Evolutionary conservation across 306 rosid species (phyloP), one percentile per base, ranked within the genome.

Genomic region (Gleditsia sinensis): DNA sequence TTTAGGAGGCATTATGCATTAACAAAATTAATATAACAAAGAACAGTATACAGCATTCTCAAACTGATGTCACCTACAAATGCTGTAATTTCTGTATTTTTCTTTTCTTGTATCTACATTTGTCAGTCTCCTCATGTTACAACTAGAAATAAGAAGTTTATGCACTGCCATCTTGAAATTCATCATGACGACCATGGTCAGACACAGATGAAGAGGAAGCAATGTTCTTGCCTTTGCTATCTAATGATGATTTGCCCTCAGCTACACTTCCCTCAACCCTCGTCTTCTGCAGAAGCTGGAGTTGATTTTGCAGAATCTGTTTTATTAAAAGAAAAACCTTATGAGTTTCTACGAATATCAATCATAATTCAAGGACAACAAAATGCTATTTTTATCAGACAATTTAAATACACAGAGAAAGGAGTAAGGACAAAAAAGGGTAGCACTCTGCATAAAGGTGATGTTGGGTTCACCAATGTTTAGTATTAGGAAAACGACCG

Each of bases 251-350:
- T 45, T 77, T 5, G 30, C 85, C 51, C 2, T 67, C 72, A 49
- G 75, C 81, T 17, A 28, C 68, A 74, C 74, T 77, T 77, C 64
- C 82, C 20, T 80, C 80, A 1, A 63, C 75, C 57, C 70, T 76
- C 14, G 75, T 80, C 53, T 73, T 83, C 82, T 82, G 88, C 57
- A 94, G 82, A 72, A 58, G 84, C 78, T 75, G 86, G 53, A 87
- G 83, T 75, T 92, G 92, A 67, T 82, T 82, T 82, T 90, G 89
- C 74, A 90, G 81, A 55, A 67, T 69, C 99, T 90, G 86, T 75
- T 30, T 39, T 28, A 54, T 20, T 62, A 66, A 61, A 0, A 20
- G 9, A 19, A 16, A 2, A 9, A 49, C 10, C 3, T 20, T 42
- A 17, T 34, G 19, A 81, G 62, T 68, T 43, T 34, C 8, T 25